A percentile compares a stretch with the other conserved stretches of the same genome.
phyloP scores from a whole-genome alignment of 306 rosid species.

The Casuarina equisetifolia region DNA sequence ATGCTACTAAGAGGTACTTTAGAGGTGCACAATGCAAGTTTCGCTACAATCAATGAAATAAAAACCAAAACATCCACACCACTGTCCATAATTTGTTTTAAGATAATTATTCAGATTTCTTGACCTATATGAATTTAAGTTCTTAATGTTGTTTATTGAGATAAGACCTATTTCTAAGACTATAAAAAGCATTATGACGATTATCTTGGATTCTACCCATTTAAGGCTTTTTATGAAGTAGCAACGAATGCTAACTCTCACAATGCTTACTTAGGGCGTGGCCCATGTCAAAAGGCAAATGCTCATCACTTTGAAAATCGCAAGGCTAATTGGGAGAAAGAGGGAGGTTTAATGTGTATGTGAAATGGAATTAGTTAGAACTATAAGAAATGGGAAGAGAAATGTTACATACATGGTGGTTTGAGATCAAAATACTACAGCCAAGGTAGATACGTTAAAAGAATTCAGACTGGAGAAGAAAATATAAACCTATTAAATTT shows the following conservation, averaged over 20 bases:
- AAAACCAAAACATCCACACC: background rate
- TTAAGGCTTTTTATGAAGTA: background rate
- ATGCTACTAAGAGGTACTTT: background rate
- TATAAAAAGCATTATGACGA: background rate
- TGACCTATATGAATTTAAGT: background rate
- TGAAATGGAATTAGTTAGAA: background rate
- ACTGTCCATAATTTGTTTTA: background rate
- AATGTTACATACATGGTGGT: background rate
- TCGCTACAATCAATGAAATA: background rate
- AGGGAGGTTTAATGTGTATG: background rate
- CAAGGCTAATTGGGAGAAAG: background rate
- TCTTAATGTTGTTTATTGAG: background rate
- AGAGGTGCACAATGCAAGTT: background rate
- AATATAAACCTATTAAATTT: background rate
- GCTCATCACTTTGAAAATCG: background rate
- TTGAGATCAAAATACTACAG: background rate
- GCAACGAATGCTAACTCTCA: background rate
- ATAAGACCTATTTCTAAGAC: background rate
- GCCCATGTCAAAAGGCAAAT: background rate
- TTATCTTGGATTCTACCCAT: background rate
- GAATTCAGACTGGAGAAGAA: background rate
- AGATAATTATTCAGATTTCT: background rate
- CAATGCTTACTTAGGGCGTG: background rate
- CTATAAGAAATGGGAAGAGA: background rate
- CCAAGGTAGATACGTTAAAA: conserved; percentile 9